A percentile compares a stretch with the other conserved stretches of the same genome.
Evolutionary conservation across 1,284 basidiomycete species (phyloP).

Genomic region (Ceratobasidium sp.): DNA sequence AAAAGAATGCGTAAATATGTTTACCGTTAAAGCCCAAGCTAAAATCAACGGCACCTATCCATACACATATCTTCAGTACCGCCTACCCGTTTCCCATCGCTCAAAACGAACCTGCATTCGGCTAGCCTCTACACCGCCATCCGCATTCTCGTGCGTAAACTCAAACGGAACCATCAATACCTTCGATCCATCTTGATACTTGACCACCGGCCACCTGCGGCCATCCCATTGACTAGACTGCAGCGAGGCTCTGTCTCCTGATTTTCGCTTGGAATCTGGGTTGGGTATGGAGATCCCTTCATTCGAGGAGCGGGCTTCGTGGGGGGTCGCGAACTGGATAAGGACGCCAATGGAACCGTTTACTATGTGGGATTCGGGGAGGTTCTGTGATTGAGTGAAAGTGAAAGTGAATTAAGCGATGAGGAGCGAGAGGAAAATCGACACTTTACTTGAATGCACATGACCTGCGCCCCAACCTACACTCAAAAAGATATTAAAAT

Average conservation of each 20-base stretch:
- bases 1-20: neutral
- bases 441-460: slow-evolving; percentile 42
- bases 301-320: neutral
- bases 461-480: slow-evolving; percentile 44
- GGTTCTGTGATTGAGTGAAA: slow-evolving; percentile 26
- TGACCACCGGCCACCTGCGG: slow-evolving; percentile 43
- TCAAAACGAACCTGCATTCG: slow-evolving; percentile 48
- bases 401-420: neutral
- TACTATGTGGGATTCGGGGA: slow-evolving; percentile 35
- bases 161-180: slow-evolving; percentile 41
- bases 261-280: neutral
- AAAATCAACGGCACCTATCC: slow-evolving; percentile 84
- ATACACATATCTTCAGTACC: slow-evolving; percentile 20
- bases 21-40: slow-evolving; percentile 67
- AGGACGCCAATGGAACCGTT: slow-evolving; percentile 44
- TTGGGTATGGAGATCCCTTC: neutral
- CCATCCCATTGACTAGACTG: neutral
- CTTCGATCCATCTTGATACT: slow-evolving; percentile 40
- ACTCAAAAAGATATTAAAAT: neutral
- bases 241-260: neutral
- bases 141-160: slow-evolving; percentile 48
- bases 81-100: too few relatives aligned
- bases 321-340: slow-evolving; percentile 18
- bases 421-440: neutral
- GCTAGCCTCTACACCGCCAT: slow-evolving; percentile 48